These are phyloP conservation scores for Aspergillus avenaceus DNA, from an alignment of 495 filamentous ascomycete species.

Conservation along the genomic window DNA sequence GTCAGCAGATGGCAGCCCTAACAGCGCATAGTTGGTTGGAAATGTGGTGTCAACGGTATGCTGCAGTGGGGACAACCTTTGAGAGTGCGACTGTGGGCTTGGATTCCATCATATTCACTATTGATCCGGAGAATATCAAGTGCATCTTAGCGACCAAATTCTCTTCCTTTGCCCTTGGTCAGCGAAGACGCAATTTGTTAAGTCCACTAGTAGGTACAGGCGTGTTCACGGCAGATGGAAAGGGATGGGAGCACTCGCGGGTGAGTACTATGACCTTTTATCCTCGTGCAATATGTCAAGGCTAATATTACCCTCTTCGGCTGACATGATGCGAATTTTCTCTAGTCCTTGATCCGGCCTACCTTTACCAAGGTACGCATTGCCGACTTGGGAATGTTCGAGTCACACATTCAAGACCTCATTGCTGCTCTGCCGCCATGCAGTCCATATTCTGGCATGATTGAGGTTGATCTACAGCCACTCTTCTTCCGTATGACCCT, in stretches of 20 bases:
- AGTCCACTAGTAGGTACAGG: conserved; percentile 43
- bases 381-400: conserved; percentile 36
- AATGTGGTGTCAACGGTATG: no score
- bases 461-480: conserved; percentile 48
- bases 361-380: conserved; percentile 35
- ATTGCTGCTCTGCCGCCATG: conserved; percentile 31
- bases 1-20: no score
- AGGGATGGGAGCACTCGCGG: conserved; percentile 51
- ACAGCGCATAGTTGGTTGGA: no score
- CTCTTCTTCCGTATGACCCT: conserved; percentile 53
- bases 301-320: no score
- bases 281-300: no score
- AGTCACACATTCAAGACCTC: conserved; percentile 47
- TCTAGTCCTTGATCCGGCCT: conserved; percentile 45
- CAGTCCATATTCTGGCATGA: no score
- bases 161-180: conserved; percentile 49
- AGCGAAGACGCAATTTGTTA: conserved; percentile 26
- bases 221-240: conserved; percentile 64
- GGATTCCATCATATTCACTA: no score
- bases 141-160: conserved; percentile 67
- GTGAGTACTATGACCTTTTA: no score
- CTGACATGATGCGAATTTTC: no score
- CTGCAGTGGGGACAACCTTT: no score
- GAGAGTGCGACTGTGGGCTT: no score
- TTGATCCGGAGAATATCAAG: background rate